Evolutionary conservation across 306 rosid species (phyloP).

Genomic region (Cicer chorassanicum): DNA sequence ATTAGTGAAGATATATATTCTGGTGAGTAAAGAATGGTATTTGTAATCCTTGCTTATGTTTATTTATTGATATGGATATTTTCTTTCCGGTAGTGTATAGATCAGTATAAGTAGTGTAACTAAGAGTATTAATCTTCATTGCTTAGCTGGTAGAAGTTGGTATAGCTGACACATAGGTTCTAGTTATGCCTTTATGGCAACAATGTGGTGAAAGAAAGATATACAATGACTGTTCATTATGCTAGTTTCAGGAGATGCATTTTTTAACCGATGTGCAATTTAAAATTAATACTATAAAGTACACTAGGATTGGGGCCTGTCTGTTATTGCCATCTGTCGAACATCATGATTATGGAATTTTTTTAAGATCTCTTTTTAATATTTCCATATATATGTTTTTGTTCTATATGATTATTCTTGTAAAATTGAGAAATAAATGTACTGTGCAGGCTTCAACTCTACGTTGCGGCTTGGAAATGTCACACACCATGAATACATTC

Average conservation of each 20-base stretch:
- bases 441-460: slow-evolving; percentile 87
- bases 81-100: slow-evolving; percentile 7
- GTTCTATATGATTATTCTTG: slow-evolving; percentile 15
- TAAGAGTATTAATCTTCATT: not conserved
- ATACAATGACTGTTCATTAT: slow-evolving; percentile 25
- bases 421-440: slow-evolving; percentile 19
- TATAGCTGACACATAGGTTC: not conserved
- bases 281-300: not conserved
- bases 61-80: not conserved
- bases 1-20: slow-evolving; percentile 96
- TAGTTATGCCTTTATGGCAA: slow-evolving; percentile 8
- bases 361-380: not conserved
- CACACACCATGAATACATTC: slow-evolving; percentile 96
- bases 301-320: not conserved
- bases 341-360: not conserved
- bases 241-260: not conserved
- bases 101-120: not conserved
- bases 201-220: not conserved
- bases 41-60: not conserved
- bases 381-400: slow-evolving; percentile 13
- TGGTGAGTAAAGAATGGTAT: slow-evolving; percentile 56
- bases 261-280: not conserved
- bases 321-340: slow-evolving; percentile 18
- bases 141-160: not conserved
- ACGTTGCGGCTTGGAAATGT: slow-evolving; percentile 93